phyloP scores from a whole-genome alignment of 2,329 filamentous ascomycete genomes.

The Alternaria triticina region DNA sequence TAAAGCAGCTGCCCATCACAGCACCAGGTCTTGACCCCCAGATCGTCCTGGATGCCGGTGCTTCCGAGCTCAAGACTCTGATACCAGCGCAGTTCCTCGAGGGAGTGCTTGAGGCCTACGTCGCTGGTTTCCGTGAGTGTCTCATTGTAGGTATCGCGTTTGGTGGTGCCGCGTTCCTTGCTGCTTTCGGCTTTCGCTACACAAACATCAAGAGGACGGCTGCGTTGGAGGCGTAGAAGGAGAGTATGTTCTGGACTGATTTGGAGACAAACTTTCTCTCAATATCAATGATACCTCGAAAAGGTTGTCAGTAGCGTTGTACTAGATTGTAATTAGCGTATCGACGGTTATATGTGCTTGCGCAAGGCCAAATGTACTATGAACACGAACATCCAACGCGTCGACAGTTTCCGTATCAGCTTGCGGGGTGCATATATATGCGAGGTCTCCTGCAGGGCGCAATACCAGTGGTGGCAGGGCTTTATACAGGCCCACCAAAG shows the following conservation, averaged over 20 bases:
- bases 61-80: constrained; percentile 15
- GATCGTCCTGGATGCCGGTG: constrained; percentile 48
- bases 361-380: not conserved
- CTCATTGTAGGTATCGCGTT: constrained; percentile 2
- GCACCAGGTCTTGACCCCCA: constrained; percentile 31
- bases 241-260: not conserved
- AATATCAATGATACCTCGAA: accelerated
- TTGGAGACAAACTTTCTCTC: not conserved
- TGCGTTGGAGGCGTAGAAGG: not conserved
- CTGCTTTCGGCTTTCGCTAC: not conserved
- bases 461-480: not conserved
- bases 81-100: not conserved
- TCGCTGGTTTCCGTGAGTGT: not conserved
- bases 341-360: not conserved
- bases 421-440: not conserved
- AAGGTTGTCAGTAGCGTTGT: too few relatives aligned
- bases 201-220: constrained; percentile 2
- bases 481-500: constrained; percentile 6
- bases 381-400: accelerated
- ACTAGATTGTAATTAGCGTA: constrained; percentile 1
- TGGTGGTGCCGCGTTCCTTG: constrained; percentile 1
- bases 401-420: not conserved
- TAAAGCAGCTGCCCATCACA: constrained; percentile 34
- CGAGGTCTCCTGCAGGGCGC: not conserved
- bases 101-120: constrained; percentile 2